Conservation (phyloP, 495 filamentous ascomycete species). For the Eremomyces bilateralis region DNA sequence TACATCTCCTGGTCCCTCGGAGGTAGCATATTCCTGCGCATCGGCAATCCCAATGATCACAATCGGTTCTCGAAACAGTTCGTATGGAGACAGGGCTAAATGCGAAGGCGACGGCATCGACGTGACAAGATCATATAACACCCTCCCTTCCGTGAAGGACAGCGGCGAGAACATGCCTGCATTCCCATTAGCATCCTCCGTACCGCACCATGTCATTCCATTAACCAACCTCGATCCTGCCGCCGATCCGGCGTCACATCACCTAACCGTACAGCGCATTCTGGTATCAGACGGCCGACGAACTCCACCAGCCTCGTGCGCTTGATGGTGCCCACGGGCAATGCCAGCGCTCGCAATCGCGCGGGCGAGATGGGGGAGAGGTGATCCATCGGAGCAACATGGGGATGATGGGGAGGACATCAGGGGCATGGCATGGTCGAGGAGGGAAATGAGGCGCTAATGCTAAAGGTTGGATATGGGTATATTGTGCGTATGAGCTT, state of each 20-base stretch:
- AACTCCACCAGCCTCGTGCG: slow-evolving; percentile 61
- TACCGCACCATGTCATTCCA: slow-evolving; percentile 15
- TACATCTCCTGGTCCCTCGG: slow-evolving; percentile 1
- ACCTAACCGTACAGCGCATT: slow-evolving; percentile 69
- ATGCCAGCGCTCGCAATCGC: slow-evolving; percentile 59
- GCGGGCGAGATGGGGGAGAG: slow-evolving; percentile 76
- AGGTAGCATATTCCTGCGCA: slow-evolving; percentile 9
- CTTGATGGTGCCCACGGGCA: slow-evolving; percentile 72
- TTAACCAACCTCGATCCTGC: slow-evolving; percentile 61
- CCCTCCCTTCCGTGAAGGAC: slow-evolving; percentile 69
- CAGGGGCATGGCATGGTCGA: too few relatives aligned
- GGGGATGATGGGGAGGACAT: too few relatives aligned
- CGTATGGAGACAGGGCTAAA: slow-evolving; percentile 61
- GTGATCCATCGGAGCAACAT: slow-evolving; percentile 35
- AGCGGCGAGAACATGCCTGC: slow-evolving; percentile 88
- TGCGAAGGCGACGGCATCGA: slow-evolving; percentile 58
- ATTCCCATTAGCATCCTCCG: background rate
- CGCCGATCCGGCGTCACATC: slow-evolving; percentile 77
- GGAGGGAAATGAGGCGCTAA: background rate
- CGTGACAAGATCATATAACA: slow-evolving; percentile 77
- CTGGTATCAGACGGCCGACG: slow-evolving; percentile 49
- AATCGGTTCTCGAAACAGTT: slow-evolving; percentile 60
- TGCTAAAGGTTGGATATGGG: too few relatives aligned
- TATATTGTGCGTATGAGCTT: too few relatives aligned
- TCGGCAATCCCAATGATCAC: slow-evolving; percentile 64